Base-by-base conservation (phyloP, 1,284 basidiomycete genomes). In the Abortiporus biennis region DNA sequence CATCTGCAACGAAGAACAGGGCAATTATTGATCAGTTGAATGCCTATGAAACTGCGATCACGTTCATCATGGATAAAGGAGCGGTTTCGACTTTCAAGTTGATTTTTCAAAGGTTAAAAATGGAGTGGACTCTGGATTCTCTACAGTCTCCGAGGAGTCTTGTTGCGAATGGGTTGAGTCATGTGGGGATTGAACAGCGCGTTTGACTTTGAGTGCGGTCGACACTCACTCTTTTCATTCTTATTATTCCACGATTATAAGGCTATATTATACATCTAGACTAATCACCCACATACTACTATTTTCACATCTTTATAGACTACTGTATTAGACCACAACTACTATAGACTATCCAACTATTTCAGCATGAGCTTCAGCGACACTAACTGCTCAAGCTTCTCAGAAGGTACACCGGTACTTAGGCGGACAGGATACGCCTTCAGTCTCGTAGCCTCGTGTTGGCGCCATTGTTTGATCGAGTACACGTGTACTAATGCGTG, bases 61-160 rank as follows among this genome's bases (percentile, higher is more conserved):
- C 80, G 34, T 69, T 94, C 56, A 72, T 88, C 17, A 85, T 92
- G 52, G 92, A 95, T 69, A 94, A 92, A 63, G 92, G 92, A 12
- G 85, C 90, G 3, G 67, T 85, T 55, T 81, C 85, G 47, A 84
- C 85, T 38, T 92, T 94, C 68, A 81, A 80, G 59, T 66, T 72
- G 9, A 69, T 92, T 15, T 87, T 84, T 67, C 75, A 76, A 53
- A 72, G 74, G 48, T 59, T 95, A 54, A 76, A 82, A 53, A 74
- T 79, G 24, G 74, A 78, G 50, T 87, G 84, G 83, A 59, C 61
- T 46, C 51, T 72, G 44, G 71, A 71, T 45, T 58, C 58, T 46
- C 49, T 63, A 48, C 51, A 57, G 34, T 58, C 61, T 25, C 58
- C 61, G 34, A 37, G 38, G 27, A 9, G 8, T 17, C 12, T 9